Evolutionary conservation across 148 eudicot genomes (phyloP), one percentile per base, ranked within the genome.

Genomic region (Chenopodium berlandieri): DNA sequence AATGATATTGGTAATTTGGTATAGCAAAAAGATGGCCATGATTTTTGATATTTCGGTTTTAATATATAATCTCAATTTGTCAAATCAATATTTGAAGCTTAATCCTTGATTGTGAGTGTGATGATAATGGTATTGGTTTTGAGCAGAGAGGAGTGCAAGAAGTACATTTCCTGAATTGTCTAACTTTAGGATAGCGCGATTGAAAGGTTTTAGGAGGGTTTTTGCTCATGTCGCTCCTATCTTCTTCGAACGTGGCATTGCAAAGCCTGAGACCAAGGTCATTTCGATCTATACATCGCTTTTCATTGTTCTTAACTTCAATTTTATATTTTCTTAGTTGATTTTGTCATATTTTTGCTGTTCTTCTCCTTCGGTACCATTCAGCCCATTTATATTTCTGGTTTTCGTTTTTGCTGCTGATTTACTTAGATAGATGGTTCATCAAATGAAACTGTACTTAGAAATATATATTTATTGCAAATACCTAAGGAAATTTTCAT

Each of bases 241-340:
- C 78, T 96, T 96, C 90, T 96, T 94, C 71, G 97, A 96, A 69
- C 94, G 97, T 7, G 99, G 98, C 78, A 94, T 96, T 75, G 99
- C 97, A 81, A 94, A 90, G 84, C 91, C 90, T 27, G 90, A 94
- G 78, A 94, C 98, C 27, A 96, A 92, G 98, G 99, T 96, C 60
- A 66, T 46, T 40, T 4, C 31, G 31, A 50, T 54, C 69, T 32
- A 31, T 73, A 80, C 19, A 22, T 37, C 20, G 54, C 50, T 27
- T 44, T 27, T 63, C 23, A 37, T 9, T 40, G 44, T 40, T 31
- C 77, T 66, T 19, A 54, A 25, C 0, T 75, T 66, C 22, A 2
- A 1, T 71, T 16, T 12, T 23, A 17, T 62, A 0, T 62, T n/a
- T 4, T 23, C 31, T 54, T 16, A 14, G n/a, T 50, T 82, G 31